A percentile compares a stretch with the other conserved stretches of the same genome.
Evolutionary conservation across 2,329 filamentous ascomycete genomes (phyloP).

Genomic region (Penicillium brevicompactum): DNA sequence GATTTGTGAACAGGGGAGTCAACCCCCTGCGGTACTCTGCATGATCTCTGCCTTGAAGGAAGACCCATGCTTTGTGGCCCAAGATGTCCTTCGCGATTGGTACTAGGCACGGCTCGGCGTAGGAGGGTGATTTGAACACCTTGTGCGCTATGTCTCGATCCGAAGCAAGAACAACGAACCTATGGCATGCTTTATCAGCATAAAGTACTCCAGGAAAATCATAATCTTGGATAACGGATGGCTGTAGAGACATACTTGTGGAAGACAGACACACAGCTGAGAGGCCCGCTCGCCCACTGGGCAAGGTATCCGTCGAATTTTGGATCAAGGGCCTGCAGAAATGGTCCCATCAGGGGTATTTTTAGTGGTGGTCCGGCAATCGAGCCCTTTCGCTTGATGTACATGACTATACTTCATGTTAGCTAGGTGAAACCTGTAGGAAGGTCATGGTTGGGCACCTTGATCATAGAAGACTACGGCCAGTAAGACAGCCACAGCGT

Average conservation of each 20-base stretch:
- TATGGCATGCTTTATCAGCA: conserved; percentile 37
- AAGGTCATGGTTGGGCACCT: conserved; percentile 55
- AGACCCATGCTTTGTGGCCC: conserved; percentile 85
- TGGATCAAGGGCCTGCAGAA: conserved; percentile 80
- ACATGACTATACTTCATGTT: conserved; percentile 57
- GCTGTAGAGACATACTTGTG: conserved; percentile 70
- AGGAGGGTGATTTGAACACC: conserved; percentile 83
- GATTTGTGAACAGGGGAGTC: conserved; percentile 83
- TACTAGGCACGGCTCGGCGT: conserved; percentile 87
- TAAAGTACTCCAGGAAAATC: neutral
- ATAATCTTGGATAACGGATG: neutral
- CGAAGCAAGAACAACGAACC: conserved; percentile 89
- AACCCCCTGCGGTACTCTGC: conserved; percentile 90
- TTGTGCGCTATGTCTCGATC: conserved; percentile 88
- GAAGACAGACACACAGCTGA: conserved; percentile 93
- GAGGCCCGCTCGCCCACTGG: conserved; percentile 83
- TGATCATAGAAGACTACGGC: conserved; percentile 78
- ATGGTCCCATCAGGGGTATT: conserved; percentile 79
- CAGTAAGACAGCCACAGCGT: conserved; percentile 58
- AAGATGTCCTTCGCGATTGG: conserved; percentile 85
- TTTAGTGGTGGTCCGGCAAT: conserved; percentile 73
- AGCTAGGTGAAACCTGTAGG: neutral
- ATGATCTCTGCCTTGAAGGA: conserved; percentile 84
- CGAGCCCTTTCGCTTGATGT: conserved; percentile 68
- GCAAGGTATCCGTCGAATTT: conserved; percentile 80